phyloP scores from a whole-genome alignment of 2,329 filamentous ascomycete genomes.

The Colletotrichum sp. region DNA sequence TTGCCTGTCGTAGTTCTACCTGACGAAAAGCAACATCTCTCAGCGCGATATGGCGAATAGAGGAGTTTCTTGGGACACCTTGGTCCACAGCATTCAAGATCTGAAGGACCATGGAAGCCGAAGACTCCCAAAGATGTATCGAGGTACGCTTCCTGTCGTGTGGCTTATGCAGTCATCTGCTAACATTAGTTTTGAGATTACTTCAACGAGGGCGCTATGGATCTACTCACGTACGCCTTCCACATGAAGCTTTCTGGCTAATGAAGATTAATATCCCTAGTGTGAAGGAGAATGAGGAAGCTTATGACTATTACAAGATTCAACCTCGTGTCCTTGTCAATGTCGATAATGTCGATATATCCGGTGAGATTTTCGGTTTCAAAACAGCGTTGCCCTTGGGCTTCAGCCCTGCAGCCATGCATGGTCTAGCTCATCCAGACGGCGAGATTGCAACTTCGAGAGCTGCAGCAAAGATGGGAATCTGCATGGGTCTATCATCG shows the following conservation, averaged over 20 bases:
- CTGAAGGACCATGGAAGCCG: constrained; percentile 41
- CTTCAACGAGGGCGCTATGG: constrained; percentile 63
- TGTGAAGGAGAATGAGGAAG: constrained; percentile 57
- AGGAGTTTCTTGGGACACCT: constrained; percentile 6
- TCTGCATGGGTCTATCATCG: constrained; percentile 50
- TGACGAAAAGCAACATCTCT: neutral
- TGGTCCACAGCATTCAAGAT: constrained; percentile 29
- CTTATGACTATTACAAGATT: constrained; percentile 55
- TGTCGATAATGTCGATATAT: constrained; percentile 40
- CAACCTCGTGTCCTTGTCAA: constrained; percentile 49
- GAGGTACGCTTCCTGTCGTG: constrained; percentile 8
- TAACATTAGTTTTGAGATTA: constrained; percentile 41
- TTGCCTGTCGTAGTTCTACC: neutral
- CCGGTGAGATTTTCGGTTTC: constrained; percentile 46
- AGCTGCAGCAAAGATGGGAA: constrained; percentile 37
- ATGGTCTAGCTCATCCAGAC: constrained; percentile 56
- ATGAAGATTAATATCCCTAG: neutral
- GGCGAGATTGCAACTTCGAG: constrained; percentile 57
- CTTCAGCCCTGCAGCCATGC: constrained; percentile 60
- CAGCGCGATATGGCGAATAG: constrained; percentile 9
- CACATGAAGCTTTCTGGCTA: neutral
- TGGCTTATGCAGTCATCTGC: neutral
- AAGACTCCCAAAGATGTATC: constrained; percentile 41
- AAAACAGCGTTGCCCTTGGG: constrained; percentile 52
- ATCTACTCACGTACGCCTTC: constrained; percentile 46